A percentile compares a stretch with the other conserved stretches of the same genome.
Conservation (phyloP, 164 flowering plant species). For the Litsea cubeba region DNA sequence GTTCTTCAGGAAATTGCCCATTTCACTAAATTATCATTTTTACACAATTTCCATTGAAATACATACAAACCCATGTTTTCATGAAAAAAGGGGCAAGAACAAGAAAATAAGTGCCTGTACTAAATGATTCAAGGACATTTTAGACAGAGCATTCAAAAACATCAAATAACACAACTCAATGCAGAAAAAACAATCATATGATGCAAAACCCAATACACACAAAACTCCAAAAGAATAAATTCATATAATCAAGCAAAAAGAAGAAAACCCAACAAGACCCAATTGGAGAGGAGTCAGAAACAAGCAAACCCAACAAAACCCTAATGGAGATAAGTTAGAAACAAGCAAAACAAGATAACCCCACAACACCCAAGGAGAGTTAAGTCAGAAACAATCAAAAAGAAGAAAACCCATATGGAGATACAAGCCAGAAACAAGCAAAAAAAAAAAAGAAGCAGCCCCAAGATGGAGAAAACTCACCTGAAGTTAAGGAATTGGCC, state of each 20-base stretch:
- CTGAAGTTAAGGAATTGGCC: constrained; percentile 95
- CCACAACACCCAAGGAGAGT: neutral
- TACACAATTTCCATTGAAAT: too few relatives aligned
- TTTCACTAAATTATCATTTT: too few relatives aligned
- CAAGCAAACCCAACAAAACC: too few relatives aligned
- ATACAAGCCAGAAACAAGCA: neutral
- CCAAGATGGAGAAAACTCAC: constrained; percentile 23
- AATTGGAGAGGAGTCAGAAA: too few relatives aligned
- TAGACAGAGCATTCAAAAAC: neutral
- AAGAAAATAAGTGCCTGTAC: neutral
- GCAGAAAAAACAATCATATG: neutral
- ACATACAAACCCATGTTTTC: too few relatives aligned
- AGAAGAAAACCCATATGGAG: too few relatives aligned
- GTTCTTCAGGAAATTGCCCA: too few relatives aligned
- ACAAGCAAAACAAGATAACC: too few relatives aligned
- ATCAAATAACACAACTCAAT: neutral
- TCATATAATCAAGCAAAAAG: neutral
- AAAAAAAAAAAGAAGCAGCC: neutral
- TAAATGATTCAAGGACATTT: neutral
- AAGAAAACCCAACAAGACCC: neutral
- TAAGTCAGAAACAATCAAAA: neutral
- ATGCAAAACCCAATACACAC: neutral
- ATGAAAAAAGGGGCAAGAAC: too few relatives aligned
- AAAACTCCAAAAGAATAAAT: neutral
- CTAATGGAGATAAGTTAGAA: too few relatives aligned